Evolutionary conservation across 78 protist genomes (phyloP), one percentile per base, ranked within the genome.

Genomic region (Trichosphaerium sp.): DNA sequence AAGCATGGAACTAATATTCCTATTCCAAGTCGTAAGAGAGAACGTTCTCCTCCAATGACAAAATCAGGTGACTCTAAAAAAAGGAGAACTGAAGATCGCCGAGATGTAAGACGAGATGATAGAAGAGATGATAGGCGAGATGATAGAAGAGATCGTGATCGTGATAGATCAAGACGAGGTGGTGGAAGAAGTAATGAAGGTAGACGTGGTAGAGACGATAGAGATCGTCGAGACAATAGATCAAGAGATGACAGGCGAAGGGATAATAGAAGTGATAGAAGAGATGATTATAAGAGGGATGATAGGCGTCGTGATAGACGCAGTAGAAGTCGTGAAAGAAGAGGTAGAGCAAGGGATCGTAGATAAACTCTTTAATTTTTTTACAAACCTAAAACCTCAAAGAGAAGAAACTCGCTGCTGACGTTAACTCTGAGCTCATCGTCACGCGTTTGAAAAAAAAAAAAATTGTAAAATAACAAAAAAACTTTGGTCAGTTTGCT

Each of bases 261-360:
- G 29, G 63, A 10, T 31, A 10, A 25, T 23, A 31, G 61, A 29
- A 65, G 77, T 23, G 72, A 28, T 11, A 63, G 78, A 41, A 58
- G 67, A 60, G 34, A 43, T 25, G 69, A 32, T 6, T 56, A 51
- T 37, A 65, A 5, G 69, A 75, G 61, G 48, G 72, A 63, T 28
- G 26, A n/a, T n/a, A n/a, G n/a, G n/a, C n/a, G n/a, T n/a, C n/a
- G n/a, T n/a, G n/a, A n/a, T n/a, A n/a, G n/a, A n/a, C n/a, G n/a
- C n/a, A n/a, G n/a, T n/a, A n/a, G n/a, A n/a, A n/a, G n/a, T n/a
- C n/a, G 61, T 14, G 61, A 56, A 10, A 54, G 65, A 12, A 76
- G 82, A 58, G 71, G 68, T 4, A 23, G 58, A 2, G 21, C 4
- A 40, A 47, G 79, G 2, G 2, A 73, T 37, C 0, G 57, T n/a